Conservation (phyloP, 805 yeast genomes). For the Ogataea degrootiae region DNA sequence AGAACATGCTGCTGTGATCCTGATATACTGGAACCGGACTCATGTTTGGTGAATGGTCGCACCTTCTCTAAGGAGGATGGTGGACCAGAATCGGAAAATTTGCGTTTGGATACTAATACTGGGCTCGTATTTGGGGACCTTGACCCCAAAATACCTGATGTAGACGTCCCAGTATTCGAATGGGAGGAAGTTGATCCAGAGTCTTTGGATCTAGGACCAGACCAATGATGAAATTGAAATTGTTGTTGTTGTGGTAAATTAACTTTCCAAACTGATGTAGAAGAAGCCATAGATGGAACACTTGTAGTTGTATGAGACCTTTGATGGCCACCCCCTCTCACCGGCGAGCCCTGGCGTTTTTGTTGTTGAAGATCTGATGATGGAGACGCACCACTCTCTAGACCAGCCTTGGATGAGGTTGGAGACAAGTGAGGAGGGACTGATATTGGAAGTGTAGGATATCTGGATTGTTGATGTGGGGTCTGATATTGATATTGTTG, state of each 20-base stretch:
- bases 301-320: constrained; percentile 26
- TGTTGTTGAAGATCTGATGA: background rate
- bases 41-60: background rate
- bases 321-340: constrained; percentile 17
- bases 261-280: constrained; percentile 33
- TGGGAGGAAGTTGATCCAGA: constrained; percentile 2
- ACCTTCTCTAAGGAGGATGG: constrained; percentile 3
- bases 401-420: constrained; percentile 1
- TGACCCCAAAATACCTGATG: background rate
- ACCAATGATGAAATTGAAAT: constrained; percentile 34
- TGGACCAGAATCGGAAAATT: constrained; percentile 8
- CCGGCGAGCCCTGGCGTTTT: constrained; percentile 14
- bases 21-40: background rate
- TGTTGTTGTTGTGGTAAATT: constrained; percentile 29
- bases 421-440: constrained; percentile 6
- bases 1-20: too few relatives aligned
- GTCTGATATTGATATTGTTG: constrained; percentile 1
- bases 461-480: constrained; percentile 2
- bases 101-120: constrained; percentile 14
- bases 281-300: constrained; percentile 16
- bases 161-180: constrained; percentile 1
- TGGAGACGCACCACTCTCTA: background rate
- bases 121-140: constrained; percentile 9
- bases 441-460: constrained; percentile 1
- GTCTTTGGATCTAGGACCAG: constrained; percentile 25